Evolutionary conservation across 192 early-diverging fungal species (phyloP).

Genomic region (Spinellus fusiger): DNA sequence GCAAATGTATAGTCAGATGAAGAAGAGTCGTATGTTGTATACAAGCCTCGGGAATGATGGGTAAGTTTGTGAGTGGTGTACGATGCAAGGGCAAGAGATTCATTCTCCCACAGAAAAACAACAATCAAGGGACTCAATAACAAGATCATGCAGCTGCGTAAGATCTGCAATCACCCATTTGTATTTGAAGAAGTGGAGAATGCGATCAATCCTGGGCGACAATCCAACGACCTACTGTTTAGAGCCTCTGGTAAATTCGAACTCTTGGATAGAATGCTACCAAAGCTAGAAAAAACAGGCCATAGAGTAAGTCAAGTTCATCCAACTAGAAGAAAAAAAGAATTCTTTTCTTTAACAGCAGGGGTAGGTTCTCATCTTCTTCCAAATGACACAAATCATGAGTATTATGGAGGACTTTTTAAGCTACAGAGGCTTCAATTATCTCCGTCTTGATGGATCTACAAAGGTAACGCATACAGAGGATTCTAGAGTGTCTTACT

Average conservation of each 20-base stretch:
- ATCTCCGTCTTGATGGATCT: conserved; percentile 86
- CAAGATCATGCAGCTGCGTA: conserved; percentile 96
- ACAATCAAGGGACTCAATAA: conserved; percentile 85
- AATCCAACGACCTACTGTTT: conserved; percentile 72
- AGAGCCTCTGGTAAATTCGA: conserved; percentile 95
- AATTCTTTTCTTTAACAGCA: neutral
- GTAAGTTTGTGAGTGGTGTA: conserved; percentile 29
- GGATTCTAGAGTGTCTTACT: neutral
- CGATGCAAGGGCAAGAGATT: neutral
- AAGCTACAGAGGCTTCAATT: conserved; percentile 60
- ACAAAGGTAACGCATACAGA: conserved; percentile 49
- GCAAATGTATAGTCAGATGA: conserved; percentile 83
- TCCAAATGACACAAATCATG: conserved; percentile 90
- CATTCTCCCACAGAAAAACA: conserved; percentile 1
- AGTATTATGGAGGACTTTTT: conserved; percentile 96
- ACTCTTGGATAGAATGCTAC: conserved; percentile 88
- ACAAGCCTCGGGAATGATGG: conserved; percentile 57
- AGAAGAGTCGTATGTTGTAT: conserved; percentile 66
- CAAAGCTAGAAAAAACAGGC: conserved; percentile 76
- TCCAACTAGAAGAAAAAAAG: neutral
- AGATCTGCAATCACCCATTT: conserved; percentile 98
- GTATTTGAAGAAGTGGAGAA: conserved; percentile 92
- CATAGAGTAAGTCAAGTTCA: conserved; percentile 66
- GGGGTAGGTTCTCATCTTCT: conserved; percentile 62
- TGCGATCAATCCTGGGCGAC: conserved; percentile 64